Evolutionary conservation across 2,329 filamentous ascomycete genomes (phyloP).

Genomic region (Fusarium guadeloupense): DNA sequence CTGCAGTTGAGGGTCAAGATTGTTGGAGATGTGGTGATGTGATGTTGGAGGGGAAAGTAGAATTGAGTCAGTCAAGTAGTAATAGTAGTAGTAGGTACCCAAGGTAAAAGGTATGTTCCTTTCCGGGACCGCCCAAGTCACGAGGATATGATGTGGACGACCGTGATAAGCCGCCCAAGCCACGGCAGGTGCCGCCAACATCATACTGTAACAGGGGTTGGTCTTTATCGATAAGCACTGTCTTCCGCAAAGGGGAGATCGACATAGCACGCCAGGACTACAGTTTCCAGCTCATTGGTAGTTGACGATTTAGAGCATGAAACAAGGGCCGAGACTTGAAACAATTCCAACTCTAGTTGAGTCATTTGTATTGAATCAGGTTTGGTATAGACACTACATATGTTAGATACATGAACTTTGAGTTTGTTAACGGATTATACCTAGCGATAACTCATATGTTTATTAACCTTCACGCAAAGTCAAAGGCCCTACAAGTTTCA

Average conservation of each 20-base stretch:
- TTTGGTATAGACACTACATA: background rate
- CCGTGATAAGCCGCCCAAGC: constrained; percentile 41
- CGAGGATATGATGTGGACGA: constrained; percentile 44
- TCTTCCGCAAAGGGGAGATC: constrained; percentile 22
- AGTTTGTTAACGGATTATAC: no score
- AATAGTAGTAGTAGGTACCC: no score
- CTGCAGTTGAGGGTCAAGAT: background rate
- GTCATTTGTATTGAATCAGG: constrained; percentile 4
- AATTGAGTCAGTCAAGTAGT: constrained; percentile 27
- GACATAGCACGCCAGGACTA: constrained; percentile 11
- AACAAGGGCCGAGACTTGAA: constrained; percentile 16
- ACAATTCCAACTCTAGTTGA: background rate
- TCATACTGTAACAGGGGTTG: constrained; percentile 16
- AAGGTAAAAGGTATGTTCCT: constrained; percentile 14
- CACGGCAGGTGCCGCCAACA: constrained; percentile 36
- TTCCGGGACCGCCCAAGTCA: constrained; percentile 37
- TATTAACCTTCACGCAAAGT: no score
- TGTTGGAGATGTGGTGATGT: background rate
- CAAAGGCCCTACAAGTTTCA: no score
- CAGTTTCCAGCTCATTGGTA: background rate
- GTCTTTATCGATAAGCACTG: constrained; percentile 24
- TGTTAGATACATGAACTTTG: background rate
- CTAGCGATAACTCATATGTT: no score
- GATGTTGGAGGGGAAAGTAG: constrained; percentile 7
- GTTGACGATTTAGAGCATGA: constrained; percentile 10